A percentile compares a stretch with the other conserved stretches of the same genome.
These are phyloP conservation scores for Hanseniaspora uvarum DNA, from an alignment of 1,139 yeast species.

Conservation along the genomic window DNA sequence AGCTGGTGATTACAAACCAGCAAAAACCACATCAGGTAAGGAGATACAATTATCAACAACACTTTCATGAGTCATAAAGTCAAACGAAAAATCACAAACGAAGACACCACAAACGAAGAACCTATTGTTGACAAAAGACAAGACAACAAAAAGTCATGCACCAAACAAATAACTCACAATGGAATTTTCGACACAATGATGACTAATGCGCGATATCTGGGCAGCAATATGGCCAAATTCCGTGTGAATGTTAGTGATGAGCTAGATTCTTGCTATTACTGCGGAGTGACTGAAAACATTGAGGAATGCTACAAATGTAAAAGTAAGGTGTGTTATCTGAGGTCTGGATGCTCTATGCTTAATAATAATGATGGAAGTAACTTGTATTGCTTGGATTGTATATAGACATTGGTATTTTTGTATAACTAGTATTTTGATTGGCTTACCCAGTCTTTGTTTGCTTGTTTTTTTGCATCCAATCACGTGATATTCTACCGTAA, in stretches of 20 bases:
- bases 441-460: neutral
- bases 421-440: neutral
- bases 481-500: no score
- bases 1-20: no score
- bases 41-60: no score
- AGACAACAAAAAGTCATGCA: neutral
- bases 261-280: neutral
- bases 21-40: no score
- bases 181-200: neutral
- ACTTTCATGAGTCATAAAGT: neutral
- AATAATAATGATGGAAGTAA: neutral
- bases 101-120: neutral
- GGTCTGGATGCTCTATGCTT: constrained; percentile 8
- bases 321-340: neutral
- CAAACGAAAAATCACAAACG: neutral
- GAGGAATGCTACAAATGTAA: neutral
- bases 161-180: neutral
- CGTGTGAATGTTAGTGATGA: neutral
- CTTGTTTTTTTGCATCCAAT: no score
- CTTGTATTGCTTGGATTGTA: constrained; percentile 5
- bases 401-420: neutral
- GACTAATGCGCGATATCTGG: neutral
- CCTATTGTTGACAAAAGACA: neutral
- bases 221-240: neutral
- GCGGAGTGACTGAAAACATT: neutral